Evolutionary conservation across 2,329 filamentous ascomycete species (phyloP).

Genomic region (Fusarium paranaense): DNA sequence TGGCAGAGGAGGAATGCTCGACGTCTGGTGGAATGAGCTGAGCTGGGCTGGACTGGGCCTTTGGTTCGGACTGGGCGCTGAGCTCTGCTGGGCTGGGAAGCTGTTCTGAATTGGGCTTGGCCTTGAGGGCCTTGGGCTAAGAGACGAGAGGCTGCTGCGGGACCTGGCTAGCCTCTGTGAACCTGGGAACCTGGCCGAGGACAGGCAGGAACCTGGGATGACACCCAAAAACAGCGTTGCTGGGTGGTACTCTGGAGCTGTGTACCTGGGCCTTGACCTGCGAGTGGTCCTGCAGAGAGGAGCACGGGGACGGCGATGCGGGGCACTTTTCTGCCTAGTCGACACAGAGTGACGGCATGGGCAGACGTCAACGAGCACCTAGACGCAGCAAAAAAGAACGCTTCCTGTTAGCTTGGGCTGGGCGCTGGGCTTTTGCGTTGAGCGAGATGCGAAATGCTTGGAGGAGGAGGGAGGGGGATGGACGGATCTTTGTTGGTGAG

Average conservation of each 20-base stretch:
- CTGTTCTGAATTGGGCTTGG: slow-evolving; percentile 36
- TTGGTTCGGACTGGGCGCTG: slow-evolving; percentile 14
- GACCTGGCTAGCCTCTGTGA: slow-evolving; percentile 31
- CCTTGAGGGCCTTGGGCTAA: slow-evolving; percentile 16
- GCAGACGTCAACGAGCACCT: slow-evolving; percentile 31
- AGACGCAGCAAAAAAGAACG: slow-evolving; percentile 15
- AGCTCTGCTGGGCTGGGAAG: slow-evolving; percentile 35
- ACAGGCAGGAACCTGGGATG: slow-evolving; percentile 38
- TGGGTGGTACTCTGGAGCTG: slow-evolving; percentile 32
- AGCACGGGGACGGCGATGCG: slow-evolving; percentile 39
- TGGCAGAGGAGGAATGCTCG: slow-evolving; percentile 45
- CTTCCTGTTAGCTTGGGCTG: slow-evolving; percentile 24
- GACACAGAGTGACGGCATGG: slow-evolving; percentile 43
- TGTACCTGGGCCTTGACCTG: slow-evolving; percentile 38
- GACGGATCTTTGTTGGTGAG: slow-evolving; percentile 30
- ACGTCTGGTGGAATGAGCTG: slow-evolving; percentile 45
- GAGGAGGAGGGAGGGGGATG: slow-evolving; percentile 21
- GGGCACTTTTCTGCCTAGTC: slow-evolving; percentile 42
- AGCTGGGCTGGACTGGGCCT: slow-evolving; percentile 37
- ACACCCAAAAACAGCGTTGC: slow-evolving; percentile 31
- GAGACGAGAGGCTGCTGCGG: slow-evolving; percentile 25
- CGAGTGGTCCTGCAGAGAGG: slow-evolving; percentile 27
- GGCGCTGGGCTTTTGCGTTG: slow-evolving; percentile 13
- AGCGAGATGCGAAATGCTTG: slow-evolving; percentile 20
- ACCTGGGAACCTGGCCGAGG: slow-evolving; percentile 27